These are phyloP conservation scores for Rhodofomes roseus DNA, from an alignment of 1,284 basidiomycete species.

Conservation along the genomic window DNA sequence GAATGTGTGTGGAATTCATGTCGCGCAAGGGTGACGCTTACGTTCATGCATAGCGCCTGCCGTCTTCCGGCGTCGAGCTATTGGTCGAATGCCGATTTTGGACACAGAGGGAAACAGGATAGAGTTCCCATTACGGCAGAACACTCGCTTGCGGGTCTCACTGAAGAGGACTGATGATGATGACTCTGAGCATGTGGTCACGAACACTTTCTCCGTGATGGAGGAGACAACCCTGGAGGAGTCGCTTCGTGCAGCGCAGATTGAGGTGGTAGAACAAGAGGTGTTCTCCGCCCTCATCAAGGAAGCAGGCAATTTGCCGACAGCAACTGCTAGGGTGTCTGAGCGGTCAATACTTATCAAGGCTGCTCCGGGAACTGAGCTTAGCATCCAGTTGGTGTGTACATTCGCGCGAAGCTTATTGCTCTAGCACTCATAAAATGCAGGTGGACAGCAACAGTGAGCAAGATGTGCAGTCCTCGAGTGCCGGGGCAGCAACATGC, in stretches of 20 bases:
- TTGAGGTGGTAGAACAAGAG: conserved; percentile 73
- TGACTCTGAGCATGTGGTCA: conserved; percentile 32
- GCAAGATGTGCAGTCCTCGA: background rate
- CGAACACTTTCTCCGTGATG: conserved; percentile 34
- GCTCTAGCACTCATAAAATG: background rate
- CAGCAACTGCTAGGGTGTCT: conserved; percentile 69
- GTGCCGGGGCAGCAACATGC: conserved; percentile 40
- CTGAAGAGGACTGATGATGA: conserved; percentile 35
- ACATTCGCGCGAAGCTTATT: background rate
- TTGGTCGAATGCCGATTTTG: conserved; percentile 60
- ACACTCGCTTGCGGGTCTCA: conserved; percentile 55
- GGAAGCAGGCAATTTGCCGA: conserved; percentile 69
- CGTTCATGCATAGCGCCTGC: conserved; percentile 47
- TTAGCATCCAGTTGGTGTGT: conserved; percentile 65
- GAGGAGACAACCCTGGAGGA: conserved; percentile 42
- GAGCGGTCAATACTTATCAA: conserved; percentile 73
- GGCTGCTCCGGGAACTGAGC: conserved; percentile 61
- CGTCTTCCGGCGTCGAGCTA: conserved; percentile 56
- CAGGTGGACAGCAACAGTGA: conserved; percentile 24
- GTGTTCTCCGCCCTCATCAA: conserved; percentile 68
- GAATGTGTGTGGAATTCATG: conserved; percentile 47
- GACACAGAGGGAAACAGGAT: conserved; percentile 41
- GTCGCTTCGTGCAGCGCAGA: conserved; percentile 55
- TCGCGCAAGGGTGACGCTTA: conserved; percentile 9
- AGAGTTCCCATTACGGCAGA: conserved; percentile 61